Base-by-base conservation (phyloP, 2,329 filamentous ascomycete genomes). In the Grosmannia huntii region DNA sequence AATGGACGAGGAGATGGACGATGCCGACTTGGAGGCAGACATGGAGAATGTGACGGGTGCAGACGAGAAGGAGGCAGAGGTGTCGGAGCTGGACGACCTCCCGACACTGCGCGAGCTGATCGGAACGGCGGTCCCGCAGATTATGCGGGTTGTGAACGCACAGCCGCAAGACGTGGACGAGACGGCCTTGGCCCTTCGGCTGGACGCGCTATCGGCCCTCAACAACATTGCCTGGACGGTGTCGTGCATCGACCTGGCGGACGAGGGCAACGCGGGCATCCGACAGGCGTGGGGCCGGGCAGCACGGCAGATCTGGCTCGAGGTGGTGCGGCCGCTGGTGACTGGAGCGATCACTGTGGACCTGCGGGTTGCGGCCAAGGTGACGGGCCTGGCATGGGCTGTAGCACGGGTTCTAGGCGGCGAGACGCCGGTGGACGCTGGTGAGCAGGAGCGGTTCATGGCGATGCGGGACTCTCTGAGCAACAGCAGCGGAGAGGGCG, bases 211-310 rank as follows among this genome's bases (percentile, higher is more conserved):
- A 27, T 78, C 80, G 2, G 77, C 82, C 19, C 74, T 87, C 60
- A 85, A 81, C 72, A 87, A 87, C 69, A 79, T 86, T 57, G 75
- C 83, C 57, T 87, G 84, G 83, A 84, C 83, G 12, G 73, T 85
- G 48, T 83, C 81, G 10, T 78, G 78, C 64, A 72, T 84, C 63
- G 81, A 84, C 68, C 83, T 83, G 64, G 72, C 75, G 27, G 75
- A 79, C 36, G 70, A 71, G n/a, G 73, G 75, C 56, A 81, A 82
- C 66, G 69, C 73, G 4, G 71, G 73, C 58, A 73, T 86, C 58
- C 73, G 75, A 56, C 70, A 69, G 53, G 74, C 74, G 5, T 87
- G 84, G 84, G 67, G 68, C 1, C 76, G 79, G 0, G 68, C 74
- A 6, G 78, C 78, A 31, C 75, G 75, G 61, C 69, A 72, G 57